A percentile compares a stretch with the other conserved stretches of the same genome.
Conservation (phyloP, 768 basidiomycete species). For the Leccinum rimulosum region DNA sequence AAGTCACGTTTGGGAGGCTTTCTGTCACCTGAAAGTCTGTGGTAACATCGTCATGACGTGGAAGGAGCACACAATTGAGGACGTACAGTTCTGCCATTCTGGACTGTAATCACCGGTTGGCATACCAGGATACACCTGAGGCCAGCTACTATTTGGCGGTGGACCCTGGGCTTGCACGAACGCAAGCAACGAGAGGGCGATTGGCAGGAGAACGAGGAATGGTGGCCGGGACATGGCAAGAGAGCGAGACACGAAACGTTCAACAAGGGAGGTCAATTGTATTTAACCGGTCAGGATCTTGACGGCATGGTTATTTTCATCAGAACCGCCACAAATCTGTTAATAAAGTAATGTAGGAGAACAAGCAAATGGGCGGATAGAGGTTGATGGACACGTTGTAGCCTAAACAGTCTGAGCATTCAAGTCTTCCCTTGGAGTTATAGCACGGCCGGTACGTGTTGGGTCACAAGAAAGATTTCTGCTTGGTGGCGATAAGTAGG, state of each 20-base stretch:
- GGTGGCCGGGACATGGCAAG: background rate
- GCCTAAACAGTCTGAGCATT: background rate
- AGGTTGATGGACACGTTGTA: background rate
- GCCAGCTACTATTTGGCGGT: slow-evolving; percentile 24
- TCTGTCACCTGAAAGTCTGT: no score
- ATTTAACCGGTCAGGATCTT: background rate
- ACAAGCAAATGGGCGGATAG: background rate
- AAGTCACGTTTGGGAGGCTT: no score
- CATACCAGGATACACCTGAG: background rate
- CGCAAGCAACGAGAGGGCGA: background rate
- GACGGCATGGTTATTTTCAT: background rate
- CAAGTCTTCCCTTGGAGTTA: slow-evolving; percentile 5
- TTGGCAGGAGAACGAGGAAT: background rate
- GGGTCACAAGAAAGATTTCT: background rate
- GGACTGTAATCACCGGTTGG: background rate
- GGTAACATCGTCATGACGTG: no score
- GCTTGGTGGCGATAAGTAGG: background rate
- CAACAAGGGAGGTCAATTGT: background rate
- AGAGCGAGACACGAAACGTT: background rate
- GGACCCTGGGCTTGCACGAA: slow-evolving; percentile 1
- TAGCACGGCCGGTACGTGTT: background rate
- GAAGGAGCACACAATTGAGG: background rate
- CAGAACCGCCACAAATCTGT: background rate
- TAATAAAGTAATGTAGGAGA: background rate
- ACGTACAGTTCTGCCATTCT: background rate